phyloP scores from a whole-genome alignment of 306 rosid genomes.

The Fagus sylvatica region DNA sequence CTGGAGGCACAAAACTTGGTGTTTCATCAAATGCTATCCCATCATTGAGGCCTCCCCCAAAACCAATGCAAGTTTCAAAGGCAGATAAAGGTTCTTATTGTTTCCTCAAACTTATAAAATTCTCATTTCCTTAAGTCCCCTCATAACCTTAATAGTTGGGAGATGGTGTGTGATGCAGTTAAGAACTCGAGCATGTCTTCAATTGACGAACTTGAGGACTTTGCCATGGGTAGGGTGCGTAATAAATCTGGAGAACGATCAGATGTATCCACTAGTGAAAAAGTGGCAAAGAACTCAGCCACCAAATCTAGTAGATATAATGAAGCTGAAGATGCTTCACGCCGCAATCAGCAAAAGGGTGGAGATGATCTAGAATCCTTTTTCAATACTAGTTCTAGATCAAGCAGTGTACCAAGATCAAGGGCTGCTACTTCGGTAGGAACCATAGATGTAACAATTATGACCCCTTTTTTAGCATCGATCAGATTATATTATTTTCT shows the following conservation, averaged over 20 bases:
- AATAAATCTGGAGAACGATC: constrained; percentile 41
- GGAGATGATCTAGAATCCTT: constrained; percentile 74
- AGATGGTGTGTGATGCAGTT: constrained; percentile 41
- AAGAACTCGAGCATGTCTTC: constrained; percentile 47
- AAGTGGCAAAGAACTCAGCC: constrained; percentile 25
- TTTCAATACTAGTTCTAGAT: constrained; percentile 55
- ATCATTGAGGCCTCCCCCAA: constrained; percentile 65
- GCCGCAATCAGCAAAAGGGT: constrained; percentile 25
- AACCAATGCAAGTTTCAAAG: constrained; percentile 42
- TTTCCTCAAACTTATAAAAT: constrained; percentile 25
- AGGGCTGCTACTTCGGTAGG: constrained; percentile 63
- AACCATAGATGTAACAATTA: constrained; percentile 14
- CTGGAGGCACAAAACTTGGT: constrained; percentile 39
- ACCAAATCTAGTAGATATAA: constrained; percentile 39
- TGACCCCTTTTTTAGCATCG: constrained; percentile 21
- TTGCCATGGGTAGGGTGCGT: constrained; percentile 57
- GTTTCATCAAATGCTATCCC: constrained; percentile 38
- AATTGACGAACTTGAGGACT: constrained; percentile 82
- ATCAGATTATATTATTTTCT: constrained; percentile 27
- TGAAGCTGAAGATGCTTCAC: constrained; percentile 34
- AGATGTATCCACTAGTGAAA: constrained; percentile 29
- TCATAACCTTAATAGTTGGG: constrained; percentile 15
- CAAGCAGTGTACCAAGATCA: constrained; percentile 83
- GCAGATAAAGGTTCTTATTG: constrained; percentile 48
- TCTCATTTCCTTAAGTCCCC: constrained; percentile 10